phyloP scores from a whole-genome alignment of 2,329 filamentous ascomycete species.

The Stemphylium beticola region DNA sequence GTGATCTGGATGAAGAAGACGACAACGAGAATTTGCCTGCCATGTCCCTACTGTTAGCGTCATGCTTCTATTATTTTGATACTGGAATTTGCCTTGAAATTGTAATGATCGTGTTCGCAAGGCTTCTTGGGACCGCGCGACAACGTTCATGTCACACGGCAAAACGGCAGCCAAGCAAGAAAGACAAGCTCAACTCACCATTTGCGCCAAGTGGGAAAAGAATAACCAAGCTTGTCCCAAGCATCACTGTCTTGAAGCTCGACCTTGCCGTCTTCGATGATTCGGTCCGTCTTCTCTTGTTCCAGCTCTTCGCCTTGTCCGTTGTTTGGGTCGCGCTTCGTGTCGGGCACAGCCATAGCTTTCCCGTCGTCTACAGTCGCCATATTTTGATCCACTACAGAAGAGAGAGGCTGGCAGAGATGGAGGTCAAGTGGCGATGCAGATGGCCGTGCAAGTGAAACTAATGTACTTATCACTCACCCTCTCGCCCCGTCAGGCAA shows the following conservation, averaged over 20 bases:
- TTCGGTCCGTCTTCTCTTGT: slow-evolving; percentile 27
- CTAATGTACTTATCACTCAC: not conserved
- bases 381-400: slow-evolving; percentile 4
- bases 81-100: no score
- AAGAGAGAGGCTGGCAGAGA: no score
- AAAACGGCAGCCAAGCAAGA: slow-evolving; percentile 33
- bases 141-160: not conserved
- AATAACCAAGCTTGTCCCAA: slow-evolving; percentile 54
- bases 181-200: slow-evolving; percentile 20
- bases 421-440: not conserved
- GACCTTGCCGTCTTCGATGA: slow-evolving; percentile 36
- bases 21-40: slow-evolving; percentile 54
- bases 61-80: no score
- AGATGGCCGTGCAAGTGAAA: not conserved
- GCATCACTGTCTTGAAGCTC: slow-evolving; percentile 50
- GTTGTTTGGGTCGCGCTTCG: slow-evolving; percentile 28
- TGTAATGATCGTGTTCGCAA: no score
- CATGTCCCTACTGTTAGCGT: not conserved
- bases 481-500: not conserved
- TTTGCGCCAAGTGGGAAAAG: slow-evolving; percentile 56
- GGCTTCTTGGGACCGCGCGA: no score
- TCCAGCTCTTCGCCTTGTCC: slow-evolving; percentile 22
- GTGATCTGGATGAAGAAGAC: slow-evolving; percentile 61
- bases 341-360: slow-evolving; percentile 31
- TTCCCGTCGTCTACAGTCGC: slow-evolving; percentile 15